phyloP scores from a whole-genome alignment of 331 rosid species.

The Arachis monticola region DNA sequence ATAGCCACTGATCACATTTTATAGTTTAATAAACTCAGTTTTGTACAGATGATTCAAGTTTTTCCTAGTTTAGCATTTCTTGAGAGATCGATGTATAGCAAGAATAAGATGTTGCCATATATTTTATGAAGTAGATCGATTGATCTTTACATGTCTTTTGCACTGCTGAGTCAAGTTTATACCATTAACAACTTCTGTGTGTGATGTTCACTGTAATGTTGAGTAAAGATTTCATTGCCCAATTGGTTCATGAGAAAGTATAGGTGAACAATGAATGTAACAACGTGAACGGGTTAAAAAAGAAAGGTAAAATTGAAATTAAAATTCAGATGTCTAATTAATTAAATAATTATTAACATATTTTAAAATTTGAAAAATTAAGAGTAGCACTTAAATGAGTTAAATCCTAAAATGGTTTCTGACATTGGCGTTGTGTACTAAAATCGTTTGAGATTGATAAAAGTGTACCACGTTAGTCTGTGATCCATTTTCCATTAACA shows the following conservation, averaged over 20 bases:
- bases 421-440: no score
- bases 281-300: no score
- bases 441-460: no score
- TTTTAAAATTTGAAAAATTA: no score
- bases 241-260: not conserved
- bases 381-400: no score
- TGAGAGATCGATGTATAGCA: conserved; percentile 20
- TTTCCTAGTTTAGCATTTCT: not conserved
- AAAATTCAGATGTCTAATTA: no score
- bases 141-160: conserved; percentile 2
- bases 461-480: no score
- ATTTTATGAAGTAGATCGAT: conserved; percentile 15
- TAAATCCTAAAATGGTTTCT: no score
- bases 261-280: no score
- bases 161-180: not conserved
- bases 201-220: not conserved
- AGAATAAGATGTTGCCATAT: conserved; percentile 12
- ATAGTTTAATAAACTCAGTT: conserved; percentile 41
- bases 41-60: conserved; percentile 36
- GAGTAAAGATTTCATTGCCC: not conserved
- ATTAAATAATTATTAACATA: no score
- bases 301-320: no score
- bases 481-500: no score
- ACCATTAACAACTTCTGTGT: not conserved
- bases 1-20: conserved; percentile 28